These are phyloP conservation scores for Inga laurina DNA, from an alignment of 306 rosid genomes.

Conservation along the genomic window DNA sequence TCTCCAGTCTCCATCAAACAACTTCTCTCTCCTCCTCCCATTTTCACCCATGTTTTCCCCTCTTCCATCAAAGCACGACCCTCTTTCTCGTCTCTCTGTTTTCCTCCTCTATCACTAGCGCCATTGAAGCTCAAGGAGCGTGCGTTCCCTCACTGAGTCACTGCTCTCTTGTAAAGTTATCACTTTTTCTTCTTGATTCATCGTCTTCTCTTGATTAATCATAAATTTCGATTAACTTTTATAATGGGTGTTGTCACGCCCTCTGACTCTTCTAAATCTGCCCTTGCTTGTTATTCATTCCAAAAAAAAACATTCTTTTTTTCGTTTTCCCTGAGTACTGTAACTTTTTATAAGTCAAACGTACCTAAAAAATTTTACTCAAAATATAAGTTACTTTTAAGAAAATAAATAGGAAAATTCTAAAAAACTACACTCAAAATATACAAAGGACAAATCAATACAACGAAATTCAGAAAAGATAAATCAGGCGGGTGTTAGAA, in stretches of 20 bases:
- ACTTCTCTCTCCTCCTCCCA: too few relatives aligned
- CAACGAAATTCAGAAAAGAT: too few relatives aligned
- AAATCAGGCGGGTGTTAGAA: too few relatives aligned
- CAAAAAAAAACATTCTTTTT: background rate
- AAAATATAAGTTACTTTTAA: too few relatives aligned
- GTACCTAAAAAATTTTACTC: too few relatives aligned
- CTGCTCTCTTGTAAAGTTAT: slow-evolving; percentile 30
- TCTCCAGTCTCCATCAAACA: too few relatives aligned
- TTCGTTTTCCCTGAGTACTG: background rate
- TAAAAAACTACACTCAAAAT: too few relatives aligned
- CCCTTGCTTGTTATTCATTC: background rate
- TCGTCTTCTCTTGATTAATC: background rate
- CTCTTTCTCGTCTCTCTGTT: background rate
- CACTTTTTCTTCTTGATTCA: background rate
- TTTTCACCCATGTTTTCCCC: too few relatives aligned
- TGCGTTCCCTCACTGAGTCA: background rate
- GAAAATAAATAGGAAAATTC: too few relatives aligned
- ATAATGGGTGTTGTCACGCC: background rate
- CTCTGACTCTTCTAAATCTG: background rate
- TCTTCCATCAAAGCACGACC: background rate
- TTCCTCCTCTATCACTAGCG: background rate
- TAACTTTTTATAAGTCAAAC: too few relatives aligned
- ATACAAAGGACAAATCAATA: too few relatives aligned
- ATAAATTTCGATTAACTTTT: background rate
- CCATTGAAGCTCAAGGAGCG: background rate